Conservation (phyloP, 2,329 filamentous ascomycete genomes). For the Metarhizium rileyi region DNA sequence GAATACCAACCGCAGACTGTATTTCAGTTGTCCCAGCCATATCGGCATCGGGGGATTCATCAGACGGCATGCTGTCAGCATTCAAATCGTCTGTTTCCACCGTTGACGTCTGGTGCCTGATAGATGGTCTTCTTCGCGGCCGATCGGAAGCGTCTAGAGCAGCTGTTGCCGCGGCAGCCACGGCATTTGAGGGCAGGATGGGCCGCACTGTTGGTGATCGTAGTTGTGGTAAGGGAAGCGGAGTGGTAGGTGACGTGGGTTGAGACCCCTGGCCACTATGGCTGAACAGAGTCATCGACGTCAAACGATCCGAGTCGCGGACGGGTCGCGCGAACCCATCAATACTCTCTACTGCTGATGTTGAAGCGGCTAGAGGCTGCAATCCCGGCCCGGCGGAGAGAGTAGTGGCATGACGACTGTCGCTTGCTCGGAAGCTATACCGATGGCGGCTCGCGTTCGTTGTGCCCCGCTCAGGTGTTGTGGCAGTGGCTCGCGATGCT, state of each 20-base stretch:
- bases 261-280: constrained; percentile 70
- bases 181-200: constrained; percentile 33
- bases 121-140: constrained; percentile 65
- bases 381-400: constrained; percentile 36
- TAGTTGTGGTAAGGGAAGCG: constrained; percentile 56
- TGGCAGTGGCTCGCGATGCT: constrained; percentile 7
- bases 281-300: constrained; percentile 66
- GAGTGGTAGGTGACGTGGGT: constrained; percentile 83
- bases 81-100: constrained; percentile 81
- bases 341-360: constrained; percentile 56
- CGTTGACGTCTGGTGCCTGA: constrained; percentile 85
- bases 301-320: constrained; percentile 71
- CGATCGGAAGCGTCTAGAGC: constrained; percentile 40
- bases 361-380: constrained; percentile 58
- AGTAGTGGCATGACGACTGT: constrained; percentile 38
- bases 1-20: constrained; percentile 72
- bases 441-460: constrained; percentile 33
- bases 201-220: constrained; percentile 45
- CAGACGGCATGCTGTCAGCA: constrained; percentile 72
- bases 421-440: constrained; percentile 40
- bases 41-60: constrained; percentile 65
- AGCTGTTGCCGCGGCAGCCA: constrained; percentile 37
- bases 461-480: constrained; percentile 11
- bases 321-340: constrained; percentile 74
- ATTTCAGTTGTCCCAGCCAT: constrained; percentile 74